Percentiles rank a stretch among this genome's conserved stretches.
Evolutionary conservation across 148 eudicot genomes (phyloP).

Genomic region (Amaranthus hypochondriacus): DNA sequence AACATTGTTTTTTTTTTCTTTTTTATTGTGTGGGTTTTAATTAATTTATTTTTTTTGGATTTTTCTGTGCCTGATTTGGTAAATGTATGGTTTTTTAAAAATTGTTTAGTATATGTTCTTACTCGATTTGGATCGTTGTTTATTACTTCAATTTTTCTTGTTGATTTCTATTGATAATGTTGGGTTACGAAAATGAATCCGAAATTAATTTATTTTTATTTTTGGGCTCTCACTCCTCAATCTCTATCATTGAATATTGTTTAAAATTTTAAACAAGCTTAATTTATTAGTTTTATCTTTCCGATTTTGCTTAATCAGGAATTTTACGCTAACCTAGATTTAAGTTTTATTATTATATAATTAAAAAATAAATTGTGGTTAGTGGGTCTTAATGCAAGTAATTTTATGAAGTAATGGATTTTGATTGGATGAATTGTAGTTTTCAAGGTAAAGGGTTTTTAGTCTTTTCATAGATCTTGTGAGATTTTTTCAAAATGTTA

Average conservation of each 20-base stretch:
- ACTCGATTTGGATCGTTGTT: background rate
- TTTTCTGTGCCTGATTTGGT: constrained; percentile 4
- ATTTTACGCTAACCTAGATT: constrained; percentile 14
- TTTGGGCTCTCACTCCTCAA: background rate
- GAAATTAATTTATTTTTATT: background rate
- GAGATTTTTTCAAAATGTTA: constrained; percentile 19
- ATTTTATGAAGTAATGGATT: background rate
- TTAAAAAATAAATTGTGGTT: background rate
- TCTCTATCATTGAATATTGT: background rate
- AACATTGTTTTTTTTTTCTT: background rate
- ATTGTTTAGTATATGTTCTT: constrained; percentile 1
- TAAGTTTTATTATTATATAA: background rate
- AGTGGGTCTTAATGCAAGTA: constrained; percentile 8
- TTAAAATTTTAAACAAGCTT: background rate
- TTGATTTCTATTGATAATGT: constrained; percentile 1
- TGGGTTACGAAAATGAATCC: background rate
- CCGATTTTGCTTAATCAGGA: constrained; percentile 12
- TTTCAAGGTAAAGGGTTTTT: constrained; percentile 19
- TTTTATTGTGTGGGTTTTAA: background rate
- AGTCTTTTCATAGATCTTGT: constrained; percentile 28
- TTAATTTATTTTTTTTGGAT: background rate
- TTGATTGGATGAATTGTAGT: constrained; percentile 16
- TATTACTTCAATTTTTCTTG: background rate
- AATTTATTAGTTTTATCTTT: background rate
- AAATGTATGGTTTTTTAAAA: constrained; percentile 2